phyloP scores from a whole-genome alignment of 2,329 filamentous ascomycete genomes.

The Zasmidium angulare region DNA sequence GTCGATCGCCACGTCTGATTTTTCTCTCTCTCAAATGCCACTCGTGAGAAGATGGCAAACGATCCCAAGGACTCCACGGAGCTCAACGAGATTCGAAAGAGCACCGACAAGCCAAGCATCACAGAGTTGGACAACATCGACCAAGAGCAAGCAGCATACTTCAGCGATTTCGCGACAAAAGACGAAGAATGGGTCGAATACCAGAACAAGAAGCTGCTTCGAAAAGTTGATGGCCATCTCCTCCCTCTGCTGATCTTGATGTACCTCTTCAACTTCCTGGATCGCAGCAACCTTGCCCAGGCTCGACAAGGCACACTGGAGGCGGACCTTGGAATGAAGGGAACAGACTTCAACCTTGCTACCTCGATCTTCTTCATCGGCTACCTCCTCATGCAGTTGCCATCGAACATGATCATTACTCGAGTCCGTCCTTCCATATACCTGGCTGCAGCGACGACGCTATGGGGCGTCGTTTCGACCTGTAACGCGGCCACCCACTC shows the following conservation, averaged over 20 bases:
- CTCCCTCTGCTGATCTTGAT: slow-evolving; percentile 69
- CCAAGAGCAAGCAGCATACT: slow-evolving; percentile 5
- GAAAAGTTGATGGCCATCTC: slow-evolving; percentile 68
- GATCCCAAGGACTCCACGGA: slow-evolving; percentile 2
- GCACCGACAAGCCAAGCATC: slow-evolving; percentile 7
- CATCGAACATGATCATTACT: slow-evolving; percentile 60
- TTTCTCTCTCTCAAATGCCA: not conserved
- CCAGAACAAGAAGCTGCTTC: slow-evolving; percentile 48
- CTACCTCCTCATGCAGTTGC: slow-evolving; percentile 63
- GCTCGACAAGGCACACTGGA: slow-evolving; percentile 57
- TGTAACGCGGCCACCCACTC: slow-evolving; percentile 50
- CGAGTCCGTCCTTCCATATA: slow-evolving; percentile 55
- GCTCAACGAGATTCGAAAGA: slow-evolving; percentile 7
- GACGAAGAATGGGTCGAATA: slow-evolving; percentile 13
- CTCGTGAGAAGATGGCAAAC: not conserved
- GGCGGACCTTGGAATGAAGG: slow-evolving; percentile 53
- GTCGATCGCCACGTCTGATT: no score
- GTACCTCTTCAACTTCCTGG: slow-evolving; percentile 73
- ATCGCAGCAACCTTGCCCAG: slow-evolving; percentile 54
- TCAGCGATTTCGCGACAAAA: slow-evolving; percentile 5
- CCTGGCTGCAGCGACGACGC: slow-evolving; percentile 49
- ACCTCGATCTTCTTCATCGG: slow-evolving; percentile 59
- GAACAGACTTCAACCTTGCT: slow-evolving; percentile 58
- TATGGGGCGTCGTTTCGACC: slow-evolving; percentile 43
- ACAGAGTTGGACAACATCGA: not conserved